Conservation (phyloP, 2,329 filamentous ascomycete genomes). For the Rachicladosporium sp. region DNA sequence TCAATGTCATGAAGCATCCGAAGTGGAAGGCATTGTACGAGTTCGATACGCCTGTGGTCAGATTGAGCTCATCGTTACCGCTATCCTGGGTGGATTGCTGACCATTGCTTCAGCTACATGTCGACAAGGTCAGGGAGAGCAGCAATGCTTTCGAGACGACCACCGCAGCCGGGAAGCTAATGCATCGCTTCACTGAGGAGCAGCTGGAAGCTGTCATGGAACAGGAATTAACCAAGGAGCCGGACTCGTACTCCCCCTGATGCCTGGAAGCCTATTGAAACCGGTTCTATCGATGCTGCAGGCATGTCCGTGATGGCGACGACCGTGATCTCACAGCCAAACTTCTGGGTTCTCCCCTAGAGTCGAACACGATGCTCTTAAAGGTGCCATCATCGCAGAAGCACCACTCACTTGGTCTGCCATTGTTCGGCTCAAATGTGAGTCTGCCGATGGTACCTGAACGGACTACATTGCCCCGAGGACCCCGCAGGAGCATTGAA, state of each 20-base stretch:
- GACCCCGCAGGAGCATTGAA: no score
- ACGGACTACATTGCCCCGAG: no score
- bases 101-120: constrained; percentile 37
- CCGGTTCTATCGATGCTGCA: no score
- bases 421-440: no score
- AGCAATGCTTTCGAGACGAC: constrained; percentile 43
- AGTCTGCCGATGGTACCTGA: no score
- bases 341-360: no score
- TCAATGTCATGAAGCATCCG: constrained; percentile 55
- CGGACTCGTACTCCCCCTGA: constrained; percentile 7
- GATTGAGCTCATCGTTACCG: constrained; percentile 6
- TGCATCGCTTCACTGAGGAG: constrained; percentile 61
- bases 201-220: constrained; percentile 61
- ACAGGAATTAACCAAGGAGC: constrained; percentile 24
- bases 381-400: no score
- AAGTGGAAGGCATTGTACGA: constrained; percentile 65
- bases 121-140: constrained; percentile 45
- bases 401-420: no score
- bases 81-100: not conserved
- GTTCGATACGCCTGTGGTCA: constrained; percentile 69
- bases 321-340: no score
- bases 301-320: no score
- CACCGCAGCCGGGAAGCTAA: constrained; percentile 54
- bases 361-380: no score
- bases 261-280: no score